phyloP scores from a whole-genome alignment of 176 grass and related monocot species.

The Tuctoria greenei region DNA sequence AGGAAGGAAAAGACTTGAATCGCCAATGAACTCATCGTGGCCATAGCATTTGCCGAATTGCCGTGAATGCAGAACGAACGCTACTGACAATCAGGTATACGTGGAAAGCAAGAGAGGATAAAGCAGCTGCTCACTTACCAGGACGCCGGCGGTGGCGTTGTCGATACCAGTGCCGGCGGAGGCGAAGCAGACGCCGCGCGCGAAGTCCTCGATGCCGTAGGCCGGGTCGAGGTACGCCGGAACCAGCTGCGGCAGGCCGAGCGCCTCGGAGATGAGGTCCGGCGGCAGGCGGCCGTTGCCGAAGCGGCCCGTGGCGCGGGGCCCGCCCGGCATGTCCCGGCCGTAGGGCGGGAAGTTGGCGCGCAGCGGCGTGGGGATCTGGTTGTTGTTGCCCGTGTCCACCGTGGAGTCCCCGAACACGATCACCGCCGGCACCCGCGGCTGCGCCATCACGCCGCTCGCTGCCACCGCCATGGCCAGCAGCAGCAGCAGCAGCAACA shows the following conservation, averaged over 20 bases:
- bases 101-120: neutral
- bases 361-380: conserved; percentile 43
- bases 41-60: neutral
- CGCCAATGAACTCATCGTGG: neutral
- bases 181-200: conserved; percentile 81
- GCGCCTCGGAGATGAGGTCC: conserved; percentile 64
- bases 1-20: neutral
- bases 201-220: conserved; percentile 58
- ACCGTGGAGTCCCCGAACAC: conserved; percentile 93
- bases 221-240: conserved; percentile 70
- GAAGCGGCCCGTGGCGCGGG: conserved; percentile 58
- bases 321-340: conserved; percentile 52
- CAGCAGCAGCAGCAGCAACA: neutral
- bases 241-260: conserved; percentile 61
- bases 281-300: conserved; percentile 62
- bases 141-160: conserved; percentile 62
- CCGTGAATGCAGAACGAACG: too few relatives aligned
- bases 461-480: neutral
- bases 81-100: neutral
- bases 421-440: conserved; percentile 57
- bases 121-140: conserved; percentile 40
- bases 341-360: conserved; percentile 76
- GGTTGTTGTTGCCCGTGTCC: conserved; percentile 91
- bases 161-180: conserved; percentile 91
- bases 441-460: neutral